Conservation (phyloP, 2,329 filamentous ascomycete genomes). For the Botryosphaeria dothidea region DNA sequence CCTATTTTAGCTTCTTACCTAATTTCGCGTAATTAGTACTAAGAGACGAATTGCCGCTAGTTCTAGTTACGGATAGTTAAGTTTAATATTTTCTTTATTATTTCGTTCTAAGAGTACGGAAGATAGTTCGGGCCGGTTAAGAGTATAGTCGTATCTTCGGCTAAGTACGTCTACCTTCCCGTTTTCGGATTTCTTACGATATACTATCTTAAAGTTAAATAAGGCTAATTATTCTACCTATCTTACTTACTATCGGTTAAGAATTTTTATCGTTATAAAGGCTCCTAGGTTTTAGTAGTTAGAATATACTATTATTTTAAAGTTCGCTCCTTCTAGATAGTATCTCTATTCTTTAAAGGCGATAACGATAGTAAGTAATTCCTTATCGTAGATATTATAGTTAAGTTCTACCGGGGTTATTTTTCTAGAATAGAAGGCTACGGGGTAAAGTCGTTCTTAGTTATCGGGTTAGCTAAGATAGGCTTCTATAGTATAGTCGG, state of each 20-base stretch:
- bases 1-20: neutral
- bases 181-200: too few species aligned
- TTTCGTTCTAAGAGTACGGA: neutral
- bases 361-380: slow-evolving; percentile 34
- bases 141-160: too few species aligned
- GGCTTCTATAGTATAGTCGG: neutral
- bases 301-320: slow-evolving; percentile 25
- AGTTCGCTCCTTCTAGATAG: slow-evolving; percentile 23
- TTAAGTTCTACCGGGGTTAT: slow-evolving; percentile 27
- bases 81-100: neutral
- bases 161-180: too few species aligned
- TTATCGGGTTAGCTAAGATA: neutral
- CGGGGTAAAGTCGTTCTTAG: neutral
- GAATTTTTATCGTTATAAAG: slow-evolving; percentile 28
- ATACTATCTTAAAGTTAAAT: too few species aligned
- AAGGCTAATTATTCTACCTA: too few species aligned
- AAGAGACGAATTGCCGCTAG: neutral
- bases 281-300: slow-evolving; percentile 33
- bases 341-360: slow-evolving; percentile 28
- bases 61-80: neutral
- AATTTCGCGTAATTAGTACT: neutral
- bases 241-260: too few species aligned
- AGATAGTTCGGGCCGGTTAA: neutral
- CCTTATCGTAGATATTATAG: too few species aligned
- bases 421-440: neutral